These are phyloP conservation scores for Alternaria sp. DNA, from an alignment of 2,329 filamentous ascomycete genomes.

Conservation along the genomic window DNA sequence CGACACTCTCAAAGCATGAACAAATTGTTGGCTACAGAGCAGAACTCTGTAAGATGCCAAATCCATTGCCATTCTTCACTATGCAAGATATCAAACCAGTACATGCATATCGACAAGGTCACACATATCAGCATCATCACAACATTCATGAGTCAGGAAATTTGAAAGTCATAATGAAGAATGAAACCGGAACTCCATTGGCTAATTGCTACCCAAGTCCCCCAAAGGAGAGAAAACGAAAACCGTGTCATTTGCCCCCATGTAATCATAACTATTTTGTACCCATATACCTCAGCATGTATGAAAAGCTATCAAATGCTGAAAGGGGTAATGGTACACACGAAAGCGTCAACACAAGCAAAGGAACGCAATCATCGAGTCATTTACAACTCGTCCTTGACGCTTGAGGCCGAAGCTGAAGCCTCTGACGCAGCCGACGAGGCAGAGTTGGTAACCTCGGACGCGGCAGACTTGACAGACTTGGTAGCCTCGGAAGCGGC, in stretches of 20 bases:
- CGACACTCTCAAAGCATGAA: background rate
- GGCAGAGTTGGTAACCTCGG: slow-evolving; percentile 40
- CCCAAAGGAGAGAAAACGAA: slow-evolving; percentile 15
- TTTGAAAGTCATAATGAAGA: slow-evolving; percentile 18
- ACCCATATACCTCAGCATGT: slow-evolving; percentile 29
- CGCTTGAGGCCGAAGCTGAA: slow-evolving; percentile 19
- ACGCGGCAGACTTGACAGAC: slow-evolving; percentile 46
- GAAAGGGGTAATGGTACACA: slow-evolving; percentile 31
- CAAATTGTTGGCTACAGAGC: background rate
- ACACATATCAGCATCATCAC: background rate
- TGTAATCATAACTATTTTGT: slow-evolving; percentile 39
- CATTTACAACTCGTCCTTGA: slow-evolving; percentile 80
- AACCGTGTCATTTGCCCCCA: slow-evolving; percentile 23
- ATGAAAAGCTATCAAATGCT: slow-evolving; percentile 30
- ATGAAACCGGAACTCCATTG: slow-evolving; percentile 40
- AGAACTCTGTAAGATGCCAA: background rate
- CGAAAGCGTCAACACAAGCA: slow-evolving; percentile 25
- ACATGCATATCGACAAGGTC: background rate
- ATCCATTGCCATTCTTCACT: background rate
- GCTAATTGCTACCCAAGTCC: slow-evolving; percentile 37
- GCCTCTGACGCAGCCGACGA: slow-evolving; percentile 39
- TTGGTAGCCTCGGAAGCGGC: slow-evolving; percentile 37
- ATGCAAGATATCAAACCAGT: background rate
- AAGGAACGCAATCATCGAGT: slow-evolving; percentile 11
- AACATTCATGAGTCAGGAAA: background rate